These are phyloP conservation scores for Boletus vermiculosoides DNA, from an alignment of 768 basidiomycete genomes.

Conservation along the genomic window DNA sequence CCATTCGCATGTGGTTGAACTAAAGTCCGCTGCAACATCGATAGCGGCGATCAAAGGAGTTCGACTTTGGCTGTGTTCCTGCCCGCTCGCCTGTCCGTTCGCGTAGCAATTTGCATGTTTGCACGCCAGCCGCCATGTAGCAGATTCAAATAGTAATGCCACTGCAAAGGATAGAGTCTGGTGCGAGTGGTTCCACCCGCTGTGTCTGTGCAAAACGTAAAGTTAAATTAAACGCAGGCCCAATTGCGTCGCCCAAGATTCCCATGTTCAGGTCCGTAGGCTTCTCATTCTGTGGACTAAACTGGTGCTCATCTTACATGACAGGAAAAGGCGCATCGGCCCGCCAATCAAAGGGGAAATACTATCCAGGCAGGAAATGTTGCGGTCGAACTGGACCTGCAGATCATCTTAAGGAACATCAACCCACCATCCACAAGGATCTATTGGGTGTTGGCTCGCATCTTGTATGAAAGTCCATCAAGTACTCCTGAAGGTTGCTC, in stretches of 20 bases:
- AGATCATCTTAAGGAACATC: background rate
- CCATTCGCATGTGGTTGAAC: background rate
- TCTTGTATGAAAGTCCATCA: background rate
- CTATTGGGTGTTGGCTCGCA: background rate
- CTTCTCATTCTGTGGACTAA: background rate
- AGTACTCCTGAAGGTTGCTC: background rate
- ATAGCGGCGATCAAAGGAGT: background rate
- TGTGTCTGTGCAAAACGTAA: background rate
- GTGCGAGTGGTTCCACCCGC: background rate
- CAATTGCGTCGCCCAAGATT: background rate
- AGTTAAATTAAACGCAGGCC: background rate
- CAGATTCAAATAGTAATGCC: background rate
- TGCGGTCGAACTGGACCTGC: background rate
- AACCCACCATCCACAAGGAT: background rate
- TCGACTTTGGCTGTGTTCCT: background rate
- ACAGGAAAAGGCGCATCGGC: constrained; percentile 60
- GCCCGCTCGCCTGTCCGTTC: background rate
- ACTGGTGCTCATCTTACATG: constrained; percentile 28
- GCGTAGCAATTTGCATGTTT: background rate
- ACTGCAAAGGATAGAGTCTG: background rate
- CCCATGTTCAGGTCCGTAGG: background rate
- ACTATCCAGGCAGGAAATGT: constrained; percentile 58
- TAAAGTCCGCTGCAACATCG: background rate
- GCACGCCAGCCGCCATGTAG: background rate
- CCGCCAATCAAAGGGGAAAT: constrained; percentile 57